Conservation (phyloP, 371 early-diverging fungal species). For the Apophysomyces ossiformis region DNA sequence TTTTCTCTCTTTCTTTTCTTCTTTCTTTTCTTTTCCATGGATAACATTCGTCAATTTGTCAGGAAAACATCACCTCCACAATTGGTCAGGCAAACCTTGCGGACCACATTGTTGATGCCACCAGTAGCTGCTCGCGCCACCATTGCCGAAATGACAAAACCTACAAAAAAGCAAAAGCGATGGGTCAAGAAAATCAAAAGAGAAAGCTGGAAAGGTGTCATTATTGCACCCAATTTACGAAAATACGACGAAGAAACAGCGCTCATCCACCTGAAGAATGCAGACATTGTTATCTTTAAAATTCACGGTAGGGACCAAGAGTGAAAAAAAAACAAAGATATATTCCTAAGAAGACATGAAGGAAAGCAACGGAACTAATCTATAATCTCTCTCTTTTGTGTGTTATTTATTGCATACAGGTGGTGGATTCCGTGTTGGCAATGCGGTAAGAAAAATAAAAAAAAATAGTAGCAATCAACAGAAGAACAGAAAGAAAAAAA, state of each 20-base stretch:
- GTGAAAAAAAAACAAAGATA: no score
- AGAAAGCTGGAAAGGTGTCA: conserved; percentile 28
- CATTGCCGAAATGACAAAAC: conserved; percentile 30
- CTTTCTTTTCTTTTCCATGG: conserved; percentile 17
- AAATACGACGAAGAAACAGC: conserved; percentile 25
- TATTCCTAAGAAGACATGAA: no score
- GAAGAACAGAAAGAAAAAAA: background rate
- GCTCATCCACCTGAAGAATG: conserved; percentile 23
- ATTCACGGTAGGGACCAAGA: conserved; percentile 28
- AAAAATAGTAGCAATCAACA: no score
- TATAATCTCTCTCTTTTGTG: background rate
- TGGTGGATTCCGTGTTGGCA: conserved; percentile 48
- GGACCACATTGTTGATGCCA: conserved; percentile 23
- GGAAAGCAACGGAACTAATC: background rate
- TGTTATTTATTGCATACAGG: conserved; percentile 20
- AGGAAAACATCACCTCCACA: conserved; percentile 26
- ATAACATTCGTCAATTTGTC: conserved; percentile 22
- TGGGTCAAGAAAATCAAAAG: conserved; percentile 29
- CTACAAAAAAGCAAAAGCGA: conserved; percentile 18
- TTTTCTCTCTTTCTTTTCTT: no score
- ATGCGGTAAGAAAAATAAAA: background rate
- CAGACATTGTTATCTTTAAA: conserved; percentile 48
- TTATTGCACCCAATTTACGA: conserved; percentile 29
- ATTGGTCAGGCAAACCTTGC: conserved; percentile 22
- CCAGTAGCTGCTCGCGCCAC: conserved; percentile 20